Evolutionary conservation across 2,329 filamentous ascomycete genomes (phyloP), one percentile per base, ranked within the genome.

Genomic region (Aspergillus sergii): DNA sequence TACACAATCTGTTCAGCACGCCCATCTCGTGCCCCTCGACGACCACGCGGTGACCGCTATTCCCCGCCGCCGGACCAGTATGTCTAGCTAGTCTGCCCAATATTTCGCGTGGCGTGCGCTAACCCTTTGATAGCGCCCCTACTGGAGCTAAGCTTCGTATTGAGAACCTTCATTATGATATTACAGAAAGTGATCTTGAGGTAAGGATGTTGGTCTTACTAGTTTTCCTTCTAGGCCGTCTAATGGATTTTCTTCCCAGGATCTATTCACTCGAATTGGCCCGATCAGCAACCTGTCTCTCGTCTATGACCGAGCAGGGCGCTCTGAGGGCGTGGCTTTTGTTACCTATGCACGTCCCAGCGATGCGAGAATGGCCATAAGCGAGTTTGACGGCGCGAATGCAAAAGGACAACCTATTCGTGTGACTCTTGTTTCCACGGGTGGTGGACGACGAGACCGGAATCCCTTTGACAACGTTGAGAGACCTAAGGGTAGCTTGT

Each of bases 81-180:
- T 66, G 78, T 67, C 43, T 28, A 43, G 16, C 12, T 32, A 12
- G 14, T 45, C 21, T 28, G 4, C 14, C 10, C 4, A 10, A 12
- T 36, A 53, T 19, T 45, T 14, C 8, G n/a, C 9, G 12, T 50
- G 14, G 9, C 45, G 23, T n/a, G 39, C 21, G n/a, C 51, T 55
- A 55, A 55, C 21, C 14, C 7, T 41, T 39, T 41, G 60, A 14
- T 68, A 87, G 87, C 72, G 83, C 86, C 41, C 74, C 80, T 34
- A 80, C 81, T 61, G 88, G 89, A 69, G 84, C 89, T 53, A 94
- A 92, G 79, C 79, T 97, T 68, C 89, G 90, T 68, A 90, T 97
- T 65, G 92, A 96, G 65, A 97, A 97, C 75, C 82, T 97, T 62
- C 94, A 97, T 78, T 97, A 96, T 78, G 94, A 97, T 64, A 85